These are phyloP conservation scores for Lanmaoa pseudosensibilis DNA, from an alignment of 768 basidiomycete genomes.

Conservation along the genomic window DNA sequence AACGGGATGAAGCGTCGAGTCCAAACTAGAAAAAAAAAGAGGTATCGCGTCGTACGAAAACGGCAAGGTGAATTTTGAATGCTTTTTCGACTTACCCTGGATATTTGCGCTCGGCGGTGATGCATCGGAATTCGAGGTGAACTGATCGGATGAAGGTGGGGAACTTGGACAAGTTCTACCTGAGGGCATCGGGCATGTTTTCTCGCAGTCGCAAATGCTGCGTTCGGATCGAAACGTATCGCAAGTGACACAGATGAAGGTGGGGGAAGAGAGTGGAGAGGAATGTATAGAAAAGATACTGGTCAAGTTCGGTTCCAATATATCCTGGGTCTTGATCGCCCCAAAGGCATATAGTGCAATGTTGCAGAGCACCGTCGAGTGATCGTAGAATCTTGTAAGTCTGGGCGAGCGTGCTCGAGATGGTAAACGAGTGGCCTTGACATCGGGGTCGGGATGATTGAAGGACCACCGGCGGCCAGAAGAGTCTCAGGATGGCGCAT, in stretches of 20 bases:
- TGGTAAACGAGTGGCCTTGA: not conserved
- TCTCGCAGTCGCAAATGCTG: not conserved
- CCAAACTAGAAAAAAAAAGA: slow-evolving; percentile 23
- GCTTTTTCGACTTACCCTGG: slow-evolving; percentile 16
- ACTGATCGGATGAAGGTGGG: slow-evolving; percentile 1
- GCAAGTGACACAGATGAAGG: slow-evolving; percentile 2
- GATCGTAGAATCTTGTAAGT: not conserved
- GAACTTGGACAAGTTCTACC: not conserved
- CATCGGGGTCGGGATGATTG: too few species aligned
- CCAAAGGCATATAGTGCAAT: not conserved
- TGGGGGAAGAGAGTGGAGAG: slow-evolving; percentile 17
- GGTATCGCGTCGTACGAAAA: not conserved
- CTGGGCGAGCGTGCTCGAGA: not conserved
- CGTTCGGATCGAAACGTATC: not conserved
- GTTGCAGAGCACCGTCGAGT: not conserved
- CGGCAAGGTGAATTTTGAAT: not conserved
- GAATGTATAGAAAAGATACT: slow-evolving; percentile 16
- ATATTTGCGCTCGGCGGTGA: slow-evolving; percentile 33
- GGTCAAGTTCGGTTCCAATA: not conserved
- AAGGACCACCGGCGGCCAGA: not conserved
- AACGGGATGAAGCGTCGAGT: slow-evolving; percentile 31
- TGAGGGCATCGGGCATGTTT: not conserved
- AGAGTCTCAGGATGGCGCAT: slow-evolving; percentile 4
- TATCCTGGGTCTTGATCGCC: slow-evolving; percentile 22
- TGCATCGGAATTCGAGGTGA: not conserved